These are phyloP conservation scores for Eutrema heterophyllum DNA, from an alignment of 345 rosid species.

Conservation along the genomic window DNA sequence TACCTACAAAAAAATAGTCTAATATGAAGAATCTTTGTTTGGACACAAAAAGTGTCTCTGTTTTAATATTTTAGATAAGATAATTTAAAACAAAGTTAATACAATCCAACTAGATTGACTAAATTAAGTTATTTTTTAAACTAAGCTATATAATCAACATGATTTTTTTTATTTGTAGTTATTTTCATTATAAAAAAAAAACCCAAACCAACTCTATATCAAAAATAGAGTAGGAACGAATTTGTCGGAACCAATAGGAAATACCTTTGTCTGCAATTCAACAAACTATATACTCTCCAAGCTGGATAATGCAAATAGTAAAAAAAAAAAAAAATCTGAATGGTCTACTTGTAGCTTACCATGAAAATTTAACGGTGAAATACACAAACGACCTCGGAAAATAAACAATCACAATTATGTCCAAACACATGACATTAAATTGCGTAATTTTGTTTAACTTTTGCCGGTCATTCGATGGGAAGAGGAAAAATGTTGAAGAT, in stretches of 20 bases:
- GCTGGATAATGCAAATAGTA: not conserved
- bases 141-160: not conserved
- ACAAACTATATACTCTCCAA: not conserved
- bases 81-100: not conserved
- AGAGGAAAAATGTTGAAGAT: conserved; percentile 17
- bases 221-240: not conserved
- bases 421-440: conserved; percentile 28
- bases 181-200: not conserved
- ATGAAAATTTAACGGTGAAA: not conserved
- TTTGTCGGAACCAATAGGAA: not conserved
- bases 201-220: not conserved
- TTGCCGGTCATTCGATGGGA: conserved; percentile 20
- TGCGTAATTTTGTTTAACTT: conserved; percentile 27
- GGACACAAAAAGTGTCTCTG: too few species aligned
- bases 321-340: not conserved
- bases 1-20: too few species aligned
- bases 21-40: too few species aligned
- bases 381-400: conserved; percentile 11
- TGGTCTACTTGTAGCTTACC: not conserved
- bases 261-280: not conserved
- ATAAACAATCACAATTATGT: conserved; percentile 12
- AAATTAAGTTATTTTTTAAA: not conserved
- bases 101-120: not conserved
- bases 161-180: too few species aligned
- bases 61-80: not conserved